These are phyloP conservation scores for Trichosporon inkin DNA, from an alignment of 1,284 basidiomycete genomes.

Conservation along the genomic window DNA sequence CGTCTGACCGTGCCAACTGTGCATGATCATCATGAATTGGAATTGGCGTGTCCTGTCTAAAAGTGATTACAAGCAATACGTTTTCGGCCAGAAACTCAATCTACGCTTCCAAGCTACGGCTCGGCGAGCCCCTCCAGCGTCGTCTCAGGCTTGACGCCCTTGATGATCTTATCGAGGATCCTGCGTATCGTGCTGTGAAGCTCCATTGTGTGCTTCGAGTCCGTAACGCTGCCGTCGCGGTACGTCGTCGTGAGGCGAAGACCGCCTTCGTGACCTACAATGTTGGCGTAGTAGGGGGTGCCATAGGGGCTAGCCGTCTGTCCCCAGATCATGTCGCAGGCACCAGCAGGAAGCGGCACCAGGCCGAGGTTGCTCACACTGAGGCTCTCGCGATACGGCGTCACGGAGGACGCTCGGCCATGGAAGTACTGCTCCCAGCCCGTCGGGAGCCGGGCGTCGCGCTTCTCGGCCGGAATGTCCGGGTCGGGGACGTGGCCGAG, in stretches of 20 bases:
- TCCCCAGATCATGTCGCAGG: conserved; percentile 34
- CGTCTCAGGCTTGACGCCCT: neutral
- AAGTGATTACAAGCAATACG: no score
- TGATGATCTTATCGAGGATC: neutral
- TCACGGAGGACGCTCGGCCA: conserved; percentile 15
- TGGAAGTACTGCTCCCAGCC: conserved; percentile 42
- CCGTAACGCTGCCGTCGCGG: conserved; percentile 28
- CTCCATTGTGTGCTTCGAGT: conserved; percentile 8
- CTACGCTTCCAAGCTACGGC: neutral
- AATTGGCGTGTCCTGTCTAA: no score
- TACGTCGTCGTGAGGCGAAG: conserved; percentile 27
- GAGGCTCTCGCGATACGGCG: conserved; percentile 24
- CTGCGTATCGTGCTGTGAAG: neutral
- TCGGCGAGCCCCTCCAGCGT: neutral
- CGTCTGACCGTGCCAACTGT: no score
- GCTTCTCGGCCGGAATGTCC: neutral
- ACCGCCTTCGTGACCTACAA: conserved; percentile 36
- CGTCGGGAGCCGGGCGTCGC: conserved; percentile 29
- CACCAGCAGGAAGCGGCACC: conserved; percentile 25
- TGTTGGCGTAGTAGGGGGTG: conserved; percentile 21
- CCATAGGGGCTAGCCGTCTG: conserved; percentile 30
- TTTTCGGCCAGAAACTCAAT: no score
- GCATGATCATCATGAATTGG: no score
- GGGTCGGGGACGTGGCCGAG: conserved; percentile 37
- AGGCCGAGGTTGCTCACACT: conserved; percentile 40